Conservation (phyloP, 495 filamentous ascomycete species). For the Penicillium flavigenum region DNA sequence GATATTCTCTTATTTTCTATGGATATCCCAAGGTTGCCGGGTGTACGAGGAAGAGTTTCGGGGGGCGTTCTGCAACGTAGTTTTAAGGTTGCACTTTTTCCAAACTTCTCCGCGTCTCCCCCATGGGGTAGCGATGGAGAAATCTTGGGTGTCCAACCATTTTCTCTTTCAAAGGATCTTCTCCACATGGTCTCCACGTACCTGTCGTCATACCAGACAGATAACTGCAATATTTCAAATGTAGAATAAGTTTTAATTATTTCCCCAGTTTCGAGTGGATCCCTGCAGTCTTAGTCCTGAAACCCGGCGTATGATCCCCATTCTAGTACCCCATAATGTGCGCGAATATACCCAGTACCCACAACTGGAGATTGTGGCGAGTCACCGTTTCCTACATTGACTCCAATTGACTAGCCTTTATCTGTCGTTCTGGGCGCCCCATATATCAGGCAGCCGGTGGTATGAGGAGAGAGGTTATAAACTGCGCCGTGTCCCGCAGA, state of each 20-base stretch:
- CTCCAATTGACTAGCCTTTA: not conserved
- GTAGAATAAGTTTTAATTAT: not conserved
- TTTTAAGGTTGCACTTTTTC: slow-evolving; percentile 2
- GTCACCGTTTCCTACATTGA: not conserved
- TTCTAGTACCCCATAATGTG: not conserved
- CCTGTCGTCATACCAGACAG: not conserved
- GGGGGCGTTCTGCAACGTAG: not conserved
- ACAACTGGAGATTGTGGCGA: not conserved
- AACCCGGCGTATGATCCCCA: not conserved
- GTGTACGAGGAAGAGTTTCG: not conserved
- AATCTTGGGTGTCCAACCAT: not conserved
- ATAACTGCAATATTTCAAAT: not conserved
- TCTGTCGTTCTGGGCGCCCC: slow-evolving; percentile 1
- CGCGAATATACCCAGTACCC: not conserved
- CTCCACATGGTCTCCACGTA: not conserved
- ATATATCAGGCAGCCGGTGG: not conserved
- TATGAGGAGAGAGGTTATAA: slow-evolving; percentile 2
- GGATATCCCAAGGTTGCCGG: not conserved
- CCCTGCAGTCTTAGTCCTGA: not conserved
- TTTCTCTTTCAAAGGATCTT: not conserved
- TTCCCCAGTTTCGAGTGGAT: not conserved
- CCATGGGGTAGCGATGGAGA: slow-evolving; percentile 3
- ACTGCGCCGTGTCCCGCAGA: not conserved
- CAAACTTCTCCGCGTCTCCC: slow-evolving; percentile 1
- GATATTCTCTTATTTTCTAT: too few relatives aligned